Conservation (phyloP, 148 eudicot genomes). For the Camellia granthamiana region DNA sequence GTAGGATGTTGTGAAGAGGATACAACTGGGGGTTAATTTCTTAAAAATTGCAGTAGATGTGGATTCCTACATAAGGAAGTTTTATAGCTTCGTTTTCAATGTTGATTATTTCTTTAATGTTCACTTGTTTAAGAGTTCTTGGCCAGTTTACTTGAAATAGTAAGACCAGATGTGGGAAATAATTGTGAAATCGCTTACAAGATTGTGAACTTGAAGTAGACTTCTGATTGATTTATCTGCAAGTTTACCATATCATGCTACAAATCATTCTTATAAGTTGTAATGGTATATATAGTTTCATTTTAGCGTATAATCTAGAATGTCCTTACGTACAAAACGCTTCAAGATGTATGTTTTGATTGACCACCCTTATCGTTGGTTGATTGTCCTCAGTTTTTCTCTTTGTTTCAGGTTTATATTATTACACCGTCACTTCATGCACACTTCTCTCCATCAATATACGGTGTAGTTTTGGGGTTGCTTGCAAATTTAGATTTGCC, state of each 20-base stretch:
- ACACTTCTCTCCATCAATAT: constrained; percentile 58
- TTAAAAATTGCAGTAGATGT: not conserved
- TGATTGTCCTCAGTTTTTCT: constrained; percentile 5
- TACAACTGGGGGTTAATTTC: not conserved
- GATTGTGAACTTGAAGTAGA: not conserved
- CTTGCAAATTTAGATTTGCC: constrained; percentile 30
- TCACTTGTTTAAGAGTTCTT: not conserved
- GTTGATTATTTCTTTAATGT: not conserved
- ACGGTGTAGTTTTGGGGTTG: constrained; percentile 44
- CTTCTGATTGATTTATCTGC: not conserved
- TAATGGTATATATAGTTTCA: no score
- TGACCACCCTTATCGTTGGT: not conserved
- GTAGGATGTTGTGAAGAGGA: not conserved
- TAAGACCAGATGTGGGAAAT: not conserved
- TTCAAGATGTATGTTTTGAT: not conserved
- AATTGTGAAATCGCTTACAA: not conserved
- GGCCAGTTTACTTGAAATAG: not conserved
- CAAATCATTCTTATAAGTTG: not conserved
- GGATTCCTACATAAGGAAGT: not conserved
- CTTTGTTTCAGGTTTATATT: constrained; percentile 54
- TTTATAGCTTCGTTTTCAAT: not conserved
- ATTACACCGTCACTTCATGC: constrained; percentile 41
- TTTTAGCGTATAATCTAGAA: not conserved
- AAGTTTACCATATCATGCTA: not conserved
- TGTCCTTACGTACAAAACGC: not conserved